Evolutionary conservation across 2,329 filamentous ascomycete species (phyloP), one percentile per base, ranked within the genome.

Genomic region (Alternaria ventricosa): DNA sequence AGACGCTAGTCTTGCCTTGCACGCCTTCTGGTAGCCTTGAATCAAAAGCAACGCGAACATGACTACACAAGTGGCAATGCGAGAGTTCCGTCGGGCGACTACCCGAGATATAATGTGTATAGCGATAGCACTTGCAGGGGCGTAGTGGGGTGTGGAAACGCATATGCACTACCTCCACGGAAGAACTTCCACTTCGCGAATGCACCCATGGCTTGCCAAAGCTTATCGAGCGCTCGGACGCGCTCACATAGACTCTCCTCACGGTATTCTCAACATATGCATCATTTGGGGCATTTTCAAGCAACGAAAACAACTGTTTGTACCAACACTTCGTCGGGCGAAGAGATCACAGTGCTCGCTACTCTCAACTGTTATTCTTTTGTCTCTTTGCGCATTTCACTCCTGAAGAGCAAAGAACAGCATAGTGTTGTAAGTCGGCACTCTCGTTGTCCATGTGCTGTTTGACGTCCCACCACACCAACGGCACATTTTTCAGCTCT

Each of bases 401-500:
- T 18, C n/a, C 36, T 41, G 36, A 41, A 41, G 36, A 41, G 15
- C 36, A 41, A 36, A 36, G 33, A 36, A 4, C 73, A 82, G 13
- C 64, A 63, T 53, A 53, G 18, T 53, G 49, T 53, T 30, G n/a
- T 12, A 36, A 30, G 11, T 18, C 28, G 20, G 13, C 49, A 15
- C 13, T 15, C 25, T 33, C 20, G 11, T 36, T 13, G 12, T 18
- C 28, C 49, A 53, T 53, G n/a, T 36, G 13, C 5, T n/a, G 11
- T 28, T 53, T 53, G 10, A 53, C 49, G 11, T 22, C 15, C 49
- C 49, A 53, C 28, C 49, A 53, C 15, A 53, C 28, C 11, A 53
- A 36, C 6, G 49, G 49, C 15, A 30, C 49, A 15, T 36, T 36
- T 13, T 15, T 25, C 8, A 53, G 18, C 28, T 36, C 49, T 15